phyloP scores from a whole-genome alignment of 768 basidiomycete species.

The Phlebiopsis gigantea region DNA sequence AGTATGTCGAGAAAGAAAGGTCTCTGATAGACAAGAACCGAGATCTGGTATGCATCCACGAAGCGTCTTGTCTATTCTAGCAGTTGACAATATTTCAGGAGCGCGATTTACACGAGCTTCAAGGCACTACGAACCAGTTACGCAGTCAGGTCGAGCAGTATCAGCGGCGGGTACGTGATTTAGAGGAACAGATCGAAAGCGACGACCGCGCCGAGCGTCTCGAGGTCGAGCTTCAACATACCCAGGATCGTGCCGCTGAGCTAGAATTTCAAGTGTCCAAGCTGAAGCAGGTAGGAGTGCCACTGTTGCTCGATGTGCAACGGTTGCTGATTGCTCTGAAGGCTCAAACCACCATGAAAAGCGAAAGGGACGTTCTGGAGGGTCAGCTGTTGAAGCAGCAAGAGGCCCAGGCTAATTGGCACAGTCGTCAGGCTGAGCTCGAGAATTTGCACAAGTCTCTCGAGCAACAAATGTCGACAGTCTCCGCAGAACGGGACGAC shows the following conservation, averaged over 20 bases:
- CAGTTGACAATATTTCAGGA: slow-evolving; percentile 39
- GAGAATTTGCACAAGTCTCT: slow-evolving; percentile 34
- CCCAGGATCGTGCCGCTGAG: slow-evolving; percentile 78
- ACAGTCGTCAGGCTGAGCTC: slow-evolving; percentile 42
- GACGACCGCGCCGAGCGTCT: slow-evolving; percentile 77
- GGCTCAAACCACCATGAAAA: slow-evolving; percentile 53
- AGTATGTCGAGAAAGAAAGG: slow-evolving; percentile 47
- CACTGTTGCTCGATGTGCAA: neutral
- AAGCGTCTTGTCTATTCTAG: neutral
- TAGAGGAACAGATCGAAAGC: slow-evolving; percentile 78
- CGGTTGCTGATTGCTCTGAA: slow-evolving; percentile 24
- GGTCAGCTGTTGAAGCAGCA: slow-evolving; percentile 36
- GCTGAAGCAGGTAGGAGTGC: slow-evolving; percentile 58
- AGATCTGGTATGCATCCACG: slow-evolving; percentile 41
- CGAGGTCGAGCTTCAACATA: slow-evolving; percentile 68
- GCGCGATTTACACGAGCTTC: slow-evolving; percentile 66
- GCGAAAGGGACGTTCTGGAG: slow-evolving; percentile 55
- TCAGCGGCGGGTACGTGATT: slow-evolving; percentile 56
- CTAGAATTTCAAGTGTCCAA: slow-evolving; percentile 79
- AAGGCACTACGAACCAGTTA: slow-evolving; percentile 45
- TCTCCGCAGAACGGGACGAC: slow-evolving; percentile 41
- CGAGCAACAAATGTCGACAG: slow-evolving; percentile 38
- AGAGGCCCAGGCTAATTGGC: slow-evolving; percentile 44
- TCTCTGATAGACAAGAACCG: slow-evolving; percentile 43
- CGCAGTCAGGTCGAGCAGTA: slow-evolving; percentile 49